Base-by-base conservation (phyloP, 2,329 filamentous ascomycete species). In the Trichophyton schoenleinii region DNA sequence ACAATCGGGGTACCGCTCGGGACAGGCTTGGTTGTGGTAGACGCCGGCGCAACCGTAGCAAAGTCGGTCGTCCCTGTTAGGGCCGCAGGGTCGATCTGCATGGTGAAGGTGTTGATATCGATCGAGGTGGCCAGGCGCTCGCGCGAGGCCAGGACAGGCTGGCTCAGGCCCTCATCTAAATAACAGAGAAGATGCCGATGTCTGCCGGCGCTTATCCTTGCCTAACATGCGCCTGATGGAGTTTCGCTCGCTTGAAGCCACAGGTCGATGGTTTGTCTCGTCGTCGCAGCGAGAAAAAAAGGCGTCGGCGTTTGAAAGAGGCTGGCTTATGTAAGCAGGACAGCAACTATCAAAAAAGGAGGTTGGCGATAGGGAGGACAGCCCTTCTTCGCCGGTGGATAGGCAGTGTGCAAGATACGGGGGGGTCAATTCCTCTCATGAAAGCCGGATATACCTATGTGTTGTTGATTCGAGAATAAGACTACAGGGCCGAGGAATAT, bases 51-150 rank as follows among this genome's bases (percentile, higher is more conserved):
- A 57, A 70, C 67, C 46, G 74, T 72, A 41, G 68, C 63, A 65
- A 74, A 74, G 67, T 75, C 74, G 9, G 58, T 49, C 61, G 70
- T 69, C 65, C 74, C 74, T 69, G 72, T 76, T 71, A 77, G 66
- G 59, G 74, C 74, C 49, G 74, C 73, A 66, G 74, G 74, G 65
- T 76, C 74, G 68, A 76, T 76, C 73, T 77, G 74, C 74, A 76
- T 76, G 66, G 68, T 71, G 68, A 68, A 62, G 66, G 63, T 69
- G 63, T 38, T 38, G 34, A 38, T 38, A 13, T 38, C 11, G 34
- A 13, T 38, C 8, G 66, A 66, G 64, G 68, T 67, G 67, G 68
- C 70, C 70, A 70, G 69, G 72, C 70, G 64, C 62, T 71, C 70
- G 70, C 71, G 71, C 72, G 70, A 74, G 70, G 74, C 72, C 73